Evolutionary conservation across 2,329 filamentous ascomycete genomes (phyloP).

Genomic region (Paramyrothecium roridum): DNA sequence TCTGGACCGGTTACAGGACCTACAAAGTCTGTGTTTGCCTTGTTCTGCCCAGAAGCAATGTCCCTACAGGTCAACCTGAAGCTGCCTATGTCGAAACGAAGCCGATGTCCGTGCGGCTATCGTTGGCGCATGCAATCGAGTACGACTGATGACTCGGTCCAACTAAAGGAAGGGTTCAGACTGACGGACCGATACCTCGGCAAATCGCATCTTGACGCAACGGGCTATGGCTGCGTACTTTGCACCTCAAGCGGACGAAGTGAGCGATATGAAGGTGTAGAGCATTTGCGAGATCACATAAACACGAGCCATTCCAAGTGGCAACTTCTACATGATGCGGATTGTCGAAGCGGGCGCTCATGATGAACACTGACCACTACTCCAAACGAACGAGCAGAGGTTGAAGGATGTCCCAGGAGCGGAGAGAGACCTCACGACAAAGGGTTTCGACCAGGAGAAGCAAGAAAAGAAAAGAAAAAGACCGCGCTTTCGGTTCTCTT

Average conservation of each 20-base stretch:
- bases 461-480: too few species aligned
- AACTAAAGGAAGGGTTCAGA: conserved; percentile 34
- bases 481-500: too few species aligned
- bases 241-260: conserved; percentile 33
- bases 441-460: too few species aligned
- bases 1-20: conserved; percentile 13
- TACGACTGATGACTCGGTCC: conserved; percentile 12
- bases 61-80: conserved; percentile 32
- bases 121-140: conserved; percentile 18
- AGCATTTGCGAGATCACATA: conserved; percentile 29
- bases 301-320: conserved; percentile 35
- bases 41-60: conserved; percentile 37
- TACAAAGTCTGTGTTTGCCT: conserved; percentile 35
- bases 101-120: conserved; percentile 31
- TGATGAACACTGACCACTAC: neutral
- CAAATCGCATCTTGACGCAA: conserved; percentile 33
- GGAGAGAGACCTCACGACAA: too few species aligned
- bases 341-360: neutral
- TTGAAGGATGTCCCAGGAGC: too few species aligned
- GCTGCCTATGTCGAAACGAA: conserved; percentile 20
- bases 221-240: conserved; percentile 33
- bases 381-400: too few species aligned
- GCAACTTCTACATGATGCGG: conserved; percentile 36
- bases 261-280: conserved; percentile 26
- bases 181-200: conserved; percentile 35